These are phyloP conservation scores for Epichloe hybrida DNA, from an alignment of 2,329 filamentous ascomycete species.

Conservation along the genomic window DNA sequence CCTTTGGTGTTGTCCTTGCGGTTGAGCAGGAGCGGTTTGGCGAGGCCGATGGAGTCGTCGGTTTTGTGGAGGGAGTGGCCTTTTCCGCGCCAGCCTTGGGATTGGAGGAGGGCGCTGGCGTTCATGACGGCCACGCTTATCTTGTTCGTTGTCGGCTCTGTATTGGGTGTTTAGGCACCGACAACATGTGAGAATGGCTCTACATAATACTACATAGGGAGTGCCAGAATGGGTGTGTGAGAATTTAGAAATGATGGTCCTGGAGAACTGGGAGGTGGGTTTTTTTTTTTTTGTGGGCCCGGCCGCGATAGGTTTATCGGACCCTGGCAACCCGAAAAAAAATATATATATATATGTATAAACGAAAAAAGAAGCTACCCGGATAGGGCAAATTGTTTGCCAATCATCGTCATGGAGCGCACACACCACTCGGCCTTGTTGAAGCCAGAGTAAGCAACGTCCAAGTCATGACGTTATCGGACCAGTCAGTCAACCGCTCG, in stretches of 20 bases:
- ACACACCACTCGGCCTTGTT: too few relatives aligned
- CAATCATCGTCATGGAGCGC: too few relatives aligned
- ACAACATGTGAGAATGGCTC: not conserved
- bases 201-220: too few relatives aligned
- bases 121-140: slow-evolving; percentile 45
- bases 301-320: not conserved
- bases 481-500: too few relatives aligned
- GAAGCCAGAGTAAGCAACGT: too few relatives aligned
- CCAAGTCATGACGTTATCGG: not conserved
- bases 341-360: too few relatives aligned
- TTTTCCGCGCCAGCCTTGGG: slow-evolving; percentile 80
- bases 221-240: not conserved
- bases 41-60: slow-evolving; percentile 60
- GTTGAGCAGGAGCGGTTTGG: slow-evolving; percentile 68
- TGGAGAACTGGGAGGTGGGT: not conserved
- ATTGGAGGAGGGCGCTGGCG: slow-evolving; percentile 66
- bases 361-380: too few relatives aligned
- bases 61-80: slow-evolving; percentile 77
- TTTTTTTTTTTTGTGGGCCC: not conserved
- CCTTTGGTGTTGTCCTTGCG: slow-evolving; percentile 73
- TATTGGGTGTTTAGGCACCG: not conserved
- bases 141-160: not conserved
- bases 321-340: not conserved
- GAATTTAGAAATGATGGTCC: not conserved
- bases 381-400: too few relatives aligned